Evolutionary conservation across 805 yeast species (phyloP), one percentile per base, ranked within the genome.

Genomic region (Huiozyma naganishii): DNA sequence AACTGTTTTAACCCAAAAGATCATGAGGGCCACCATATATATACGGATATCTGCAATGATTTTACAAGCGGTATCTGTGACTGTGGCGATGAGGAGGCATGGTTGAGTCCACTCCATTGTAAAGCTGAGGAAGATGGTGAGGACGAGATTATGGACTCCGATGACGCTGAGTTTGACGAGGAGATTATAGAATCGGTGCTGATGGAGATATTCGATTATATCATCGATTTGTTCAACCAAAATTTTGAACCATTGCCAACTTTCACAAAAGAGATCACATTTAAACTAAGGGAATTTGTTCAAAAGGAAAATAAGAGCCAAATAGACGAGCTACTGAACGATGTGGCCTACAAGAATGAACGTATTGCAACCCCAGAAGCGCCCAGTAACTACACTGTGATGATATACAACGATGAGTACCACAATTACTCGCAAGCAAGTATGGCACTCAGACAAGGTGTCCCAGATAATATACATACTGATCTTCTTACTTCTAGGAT

Each of bases 371-470:
- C 42, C 8, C 23, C 32, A 8, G 49, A 45, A 9, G 45, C 46
- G n/a, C 39, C 50, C 32, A 52, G 61, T 17, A 61, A 66, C 10
- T 79, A 73, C 65, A 62, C 67, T 36, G 65, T 83, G 30, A 55
- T 80, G 23, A 66, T 82, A n/a, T 84, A 89, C 83, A 84, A 84
- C 58, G 94, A 84, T 55, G 92, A 84, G 53, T 70, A 68, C 50
- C 92, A 84, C 53, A 74, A 76, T 52, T 74, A 71, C 50, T 66
- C 70, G 2, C 74, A 76, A 45, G 84, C 84, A 1, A 67, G 65
- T 12, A 58, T 61, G 9, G 76, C 77, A 4, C 68, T 79, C 27
- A 57, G 64, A 42, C 66, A 62, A 47, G 66, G 66, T 29, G 59
- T 54, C 4, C 66, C 66, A 4, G 66, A 62, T 46, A 59, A 59